A percentile compares a stretch with the other conserved stretches of the same genome.
These are phyloP conservation scores for barrel medic (Medicago truncatula) DNA, from an alignment of 306 rosid species.

Conservation along the genomic window MtrunA17r5.0-ANR NC_053046.1:14926501-14927000, in stretches of 20 bases:
- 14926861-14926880: neutral
- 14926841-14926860: neutral
- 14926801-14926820: neutral
- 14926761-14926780: too few relatives aligned
- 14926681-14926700: too few relatives aligned
- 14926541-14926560: neutral
- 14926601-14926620: too few relatives aligned
- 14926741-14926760: too few relatives aligned
- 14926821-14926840: neutral
- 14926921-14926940: neutral
- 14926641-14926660: too few relatives aligned
- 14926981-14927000: conserved; percentile 89
- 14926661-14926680: too few relatives aligned
- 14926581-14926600: neutral
- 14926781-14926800: neutral
- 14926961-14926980: conserved; percentile 88
- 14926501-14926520: neutral
- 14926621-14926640: neutral
- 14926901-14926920: neutral
- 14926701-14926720: too few relatives aligned
- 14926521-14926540: too few relatives aligned
- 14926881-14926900: neutral
- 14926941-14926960: conserved; percentile 47
- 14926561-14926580: neutral
- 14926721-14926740: too few relatives aligned